Conservation (phyloP, 352 stramenopile species). For the Globisporangium irregulare region DNA sequence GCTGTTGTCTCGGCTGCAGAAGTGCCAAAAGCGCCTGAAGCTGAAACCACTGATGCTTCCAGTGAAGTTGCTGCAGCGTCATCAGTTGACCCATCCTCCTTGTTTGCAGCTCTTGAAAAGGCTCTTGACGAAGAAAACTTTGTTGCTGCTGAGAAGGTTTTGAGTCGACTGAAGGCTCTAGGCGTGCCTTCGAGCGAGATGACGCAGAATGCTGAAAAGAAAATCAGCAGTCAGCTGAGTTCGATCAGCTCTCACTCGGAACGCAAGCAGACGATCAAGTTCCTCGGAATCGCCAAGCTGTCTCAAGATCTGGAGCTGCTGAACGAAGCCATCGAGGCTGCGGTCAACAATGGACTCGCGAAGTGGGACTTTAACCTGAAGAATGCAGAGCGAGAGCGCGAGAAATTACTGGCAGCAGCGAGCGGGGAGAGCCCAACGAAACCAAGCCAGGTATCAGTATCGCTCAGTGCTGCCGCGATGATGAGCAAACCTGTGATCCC, state of each 20-base stretch:
- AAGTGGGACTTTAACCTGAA: conserved; percentile 86
- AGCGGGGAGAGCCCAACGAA: conserved; percentile 7
- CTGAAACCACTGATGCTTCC: neutral
- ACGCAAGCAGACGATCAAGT: conserved; percentile 77
- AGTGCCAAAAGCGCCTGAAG: neutral
- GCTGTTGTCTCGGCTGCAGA: neutral
- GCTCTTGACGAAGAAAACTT: conserved; percentile 68
- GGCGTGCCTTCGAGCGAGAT: conserved; percentile 32
- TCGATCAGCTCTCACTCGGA: conserved; percentile 47
- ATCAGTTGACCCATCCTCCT: conserved; percentile 32
- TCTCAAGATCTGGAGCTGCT: conserved; percentile 67
- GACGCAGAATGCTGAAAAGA: conserved; percentile 30
- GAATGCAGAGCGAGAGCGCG: conserved; percentile 64
- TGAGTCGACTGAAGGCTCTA: conserved; percentile 39
- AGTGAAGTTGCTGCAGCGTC: neutral
- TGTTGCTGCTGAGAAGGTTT: conserved; percentile 52
- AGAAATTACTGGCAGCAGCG: conserved; percentile 41
- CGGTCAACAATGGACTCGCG: conserved; percentile 51
- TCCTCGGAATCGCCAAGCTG: conserved; percentile 64
- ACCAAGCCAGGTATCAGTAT: neutral
- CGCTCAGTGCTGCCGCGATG: neutral
- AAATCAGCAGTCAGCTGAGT: conserved; percentile 26
- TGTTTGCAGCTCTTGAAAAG: conserved; percentile 55
- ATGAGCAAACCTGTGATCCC: conserved; percentile 12
- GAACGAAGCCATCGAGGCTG: conserved; percentile 64